Evolutionary conservation across 139 green algal species (phyloP).

Genomic region (Diplosphaera chodatii): DNA sequence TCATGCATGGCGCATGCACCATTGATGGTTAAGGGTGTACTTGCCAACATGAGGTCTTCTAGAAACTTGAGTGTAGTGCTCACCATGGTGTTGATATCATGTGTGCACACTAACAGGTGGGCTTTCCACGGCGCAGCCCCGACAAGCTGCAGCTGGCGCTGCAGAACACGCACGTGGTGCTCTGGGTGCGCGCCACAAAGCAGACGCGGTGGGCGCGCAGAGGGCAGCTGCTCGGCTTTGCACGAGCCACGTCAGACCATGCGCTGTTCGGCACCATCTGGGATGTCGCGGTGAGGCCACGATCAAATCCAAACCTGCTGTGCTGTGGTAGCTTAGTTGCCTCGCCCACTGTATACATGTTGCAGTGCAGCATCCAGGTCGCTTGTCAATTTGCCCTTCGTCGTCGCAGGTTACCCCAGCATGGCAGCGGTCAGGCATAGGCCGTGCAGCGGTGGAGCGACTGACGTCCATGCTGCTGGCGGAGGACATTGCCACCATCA

Average conservation of each 20-base stretch:
- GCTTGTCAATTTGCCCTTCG: too few relatives aligned
- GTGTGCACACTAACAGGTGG: too few relatives aligned
- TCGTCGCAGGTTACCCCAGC: conserved; percentile 40
- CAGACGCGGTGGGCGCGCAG: conserved; percentile 37
- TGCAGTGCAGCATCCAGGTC: not conserved
- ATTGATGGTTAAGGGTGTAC: too few relatives aligned
- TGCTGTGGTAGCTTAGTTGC: too few relatives aligned
- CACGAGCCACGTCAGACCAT: conserved; percentile 75
- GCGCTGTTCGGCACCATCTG: conserved; percentile 75
- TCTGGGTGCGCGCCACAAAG: conserved; percentile 60
- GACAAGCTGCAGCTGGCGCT: conserved; percentile 60
- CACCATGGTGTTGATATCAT: too few relatives aligned
- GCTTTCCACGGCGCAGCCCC: conserved; percentile 70
- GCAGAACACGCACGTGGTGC: conserved; percentile 60
- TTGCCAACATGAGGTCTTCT: too few relatives aligned
- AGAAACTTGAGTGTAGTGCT: too few relatives aligned
- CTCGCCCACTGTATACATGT: too few relatives aligned
- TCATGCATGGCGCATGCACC: too few relatives aligned
- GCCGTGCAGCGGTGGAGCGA: conserved; percentile 72
- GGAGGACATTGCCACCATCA: conserved; percentile 68
- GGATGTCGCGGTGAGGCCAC: conserved; percentile 76
- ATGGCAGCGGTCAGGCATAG: conserved; percentile 75
- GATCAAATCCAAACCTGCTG: too few relatives aligned
- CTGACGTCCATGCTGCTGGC: conserved; percentile 60
- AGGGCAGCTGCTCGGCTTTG: conserved; percentile 76